Evolutionary conservation across 768 basidiomycete species (phyloP).

Genomic region (Pholiota conissans): DNA sequence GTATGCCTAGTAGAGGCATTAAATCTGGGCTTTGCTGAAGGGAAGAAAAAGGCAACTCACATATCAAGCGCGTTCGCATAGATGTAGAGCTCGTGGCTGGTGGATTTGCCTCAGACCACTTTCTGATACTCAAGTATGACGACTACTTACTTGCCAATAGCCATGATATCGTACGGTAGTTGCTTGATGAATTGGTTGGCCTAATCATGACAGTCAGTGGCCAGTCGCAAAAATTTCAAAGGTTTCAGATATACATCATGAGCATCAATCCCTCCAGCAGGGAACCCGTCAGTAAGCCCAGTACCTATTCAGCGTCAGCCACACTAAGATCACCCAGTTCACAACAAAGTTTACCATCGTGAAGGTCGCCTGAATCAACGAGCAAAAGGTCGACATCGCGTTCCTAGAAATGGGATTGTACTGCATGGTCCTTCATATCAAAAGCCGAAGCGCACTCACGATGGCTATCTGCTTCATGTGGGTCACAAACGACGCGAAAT

Average conservation of each 20-base stretch:
- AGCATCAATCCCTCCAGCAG: slow-evolving; percentile 67
- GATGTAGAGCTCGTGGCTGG: slow-evolving; percentile 80
- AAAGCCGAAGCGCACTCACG: slow-evolving; percentile 28
- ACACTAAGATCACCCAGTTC: background rate
- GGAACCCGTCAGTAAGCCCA: slow-evolving; percentile 76
- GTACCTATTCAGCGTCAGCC: slow-evolving; percentile 45
- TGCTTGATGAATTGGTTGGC: slow-evolving; percentile 73
- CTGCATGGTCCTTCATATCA: background rate
- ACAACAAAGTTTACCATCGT: slow-evolving; percentile 49
- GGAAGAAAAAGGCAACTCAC: slow-evolving; percentile 31
- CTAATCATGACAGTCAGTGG: slow-evolving; percentile 29
- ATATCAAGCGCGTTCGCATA: slow-evolving; percentile 69
- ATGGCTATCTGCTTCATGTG: slow-evolving; percentile 79
- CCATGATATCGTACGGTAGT: slow-evolving; percentile 79
- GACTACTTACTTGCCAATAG: slow-evolving; percentile 75
- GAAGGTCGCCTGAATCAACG: slow-evolving; percentile 79
- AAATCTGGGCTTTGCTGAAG: background rate
- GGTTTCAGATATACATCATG: slow-evolving; percentile 54
- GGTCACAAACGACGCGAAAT: slow-evolving; percentile 81
- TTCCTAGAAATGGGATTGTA: slow-evolving; percentile 31
- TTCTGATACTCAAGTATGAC: background rate
- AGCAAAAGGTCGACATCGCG: slow-evolving; percentile 82
- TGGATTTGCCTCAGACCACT: background rate
- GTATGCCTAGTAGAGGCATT: slow-evolving; percentile 40
- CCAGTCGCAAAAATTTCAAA: too few relatives aligned